These are phyloP conservation scores for Plasmodium reichenowi DNA, from an alignment of 169 alveolate genomes.

Conservation along the genomic window DNA sequence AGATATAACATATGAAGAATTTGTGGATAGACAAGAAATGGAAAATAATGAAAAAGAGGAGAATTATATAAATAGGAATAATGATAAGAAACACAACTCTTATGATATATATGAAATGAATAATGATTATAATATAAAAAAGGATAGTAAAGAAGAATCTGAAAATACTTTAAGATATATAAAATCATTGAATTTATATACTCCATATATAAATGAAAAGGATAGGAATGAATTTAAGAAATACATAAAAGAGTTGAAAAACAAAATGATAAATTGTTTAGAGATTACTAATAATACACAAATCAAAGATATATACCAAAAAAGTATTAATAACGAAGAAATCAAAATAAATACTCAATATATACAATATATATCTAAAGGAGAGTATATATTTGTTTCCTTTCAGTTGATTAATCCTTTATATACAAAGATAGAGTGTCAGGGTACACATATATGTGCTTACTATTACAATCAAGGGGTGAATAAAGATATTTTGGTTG, in stretches of 20 bases:
- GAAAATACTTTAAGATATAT: background rate
- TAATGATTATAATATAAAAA: background rate
- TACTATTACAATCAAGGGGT: constrained; percentile 23
- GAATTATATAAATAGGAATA: background rate
- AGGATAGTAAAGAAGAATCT: background rate
- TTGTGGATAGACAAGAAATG: background rate
- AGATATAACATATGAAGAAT: background rate
- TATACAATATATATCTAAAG: constrained; percentile 39
- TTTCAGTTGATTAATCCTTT: constrained; percentile 44
- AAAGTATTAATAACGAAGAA: constrained; percentile 21
- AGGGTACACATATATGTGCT: constrained; percentile 57
- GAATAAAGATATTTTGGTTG: constrained; percentile 39
- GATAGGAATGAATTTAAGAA: constrained; percentile 11
- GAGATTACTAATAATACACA: constrained; percentile 4
- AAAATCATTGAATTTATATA: constrained; percentile 12
- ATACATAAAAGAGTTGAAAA: constrained; percentile 16
- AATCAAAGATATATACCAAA: constrained; percentile 50
- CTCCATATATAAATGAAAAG: constrained; percentile 11
- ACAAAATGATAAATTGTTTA: constrained; percentile 23
- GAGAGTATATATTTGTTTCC: constrained; percentile 25
- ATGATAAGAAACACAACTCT: background rate
- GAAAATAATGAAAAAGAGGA: background rate
- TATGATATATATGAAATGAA: background rate
- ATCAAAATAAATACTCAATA: constrained; percentile 22
- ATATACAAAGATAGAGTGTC: constrained; percentile 62